Base-by-base conservation (phyloP, 176 grass and related monocot species). In the Chrysopogon serrulatus region DNA sequence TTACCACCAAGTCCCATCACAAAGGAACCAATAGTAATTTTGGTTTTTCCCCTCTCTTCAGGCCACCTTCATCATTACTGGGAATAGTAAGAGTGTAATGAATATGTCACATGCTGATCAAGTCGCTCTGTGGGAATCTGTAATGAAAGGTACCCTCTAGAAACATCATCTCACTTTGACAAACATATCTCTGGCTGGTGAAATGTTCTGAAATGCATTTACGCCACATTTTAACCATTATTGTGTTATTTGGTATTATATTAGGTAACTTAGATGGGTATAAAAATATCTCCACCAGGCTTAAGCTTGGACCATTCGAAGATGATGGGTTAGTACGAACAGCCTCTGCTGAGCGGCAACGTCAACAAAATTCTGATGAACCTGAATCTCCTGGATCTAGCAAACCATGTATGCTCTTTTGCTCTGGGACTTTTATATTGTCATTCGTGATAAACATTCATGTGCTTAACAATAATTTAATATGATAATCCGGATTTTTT, bases 101-200 rank as follows among this genome's bases (percentile, higher is more conserved):
- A 99, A 99, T 85, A 94, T 99, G 93, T 92, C 97, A 73, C 91
- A 99, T 84, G 91, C 93, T 71, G 91, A 99, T 96, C 97, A 94
- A 80, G 77, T 81, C 86, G 87, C 94, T 85, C 74, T 96, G 3
- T 99, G 97, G 97, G 89, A 99, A 73, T 91, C 90, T 19, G 87
- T 99, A 54, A 84, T 87, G 87, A 99, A 92, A 99, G 97, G 97
- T 99, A 70, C 23, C 41, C 16, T 67, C 18, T 45, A 81, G 17
- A 82, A 81, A 65, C 23, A 77, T 64, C 15, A 51, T 18, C 79
- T 82, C 1, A 31, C 18, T 53, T 49, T 39, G 4, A 53, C 10
- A 2, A 27, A 19, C 34, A 16, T 26, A 24, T 79, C 23, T 9
- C 16, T 10, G 42, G 32, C 23, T 70, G 13, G 48, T 33, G 37